Base-by-base conservation (phyloP, 495 filamentous ascomycete genomes). In the Penicillium goetzii region DNA sequence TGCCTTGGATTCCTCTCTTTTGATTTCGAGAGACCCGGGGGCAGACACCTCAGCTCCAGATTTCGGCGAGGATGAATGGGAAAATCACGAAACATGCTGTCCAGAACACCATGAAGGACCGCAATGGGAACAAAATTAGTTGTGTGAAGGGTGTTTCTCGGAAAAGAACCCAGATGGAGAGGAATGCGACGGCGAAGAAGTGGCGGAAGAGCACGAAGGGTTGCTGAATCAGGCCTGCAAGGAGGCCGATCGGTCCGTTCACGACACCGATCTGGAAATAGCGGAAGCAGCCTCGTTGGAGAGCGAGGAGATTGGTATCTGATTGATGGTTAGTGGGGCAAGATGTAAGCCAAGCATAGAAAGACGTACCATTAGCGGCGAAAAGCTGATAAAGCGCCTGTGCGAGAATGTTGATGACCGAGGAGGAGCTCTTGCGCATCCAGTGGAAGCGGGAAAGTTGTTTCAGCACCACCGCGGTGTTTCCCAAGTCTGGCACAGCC, bases 401-500 rank as follows among this genome's bases (percentile, higher is more conserved):
- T 0, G 96, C 93, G 1, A 99, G 87, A 61, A 97, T 96, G 74
- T 99, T 99, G 82, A 99, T 94, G 58, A 97, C 92, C 36, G 86
- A 85, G 0, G 92, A 90, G 14, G 92, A 81, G 41, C 80, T 72
- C 79, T 99, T 99, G 56, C 95, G 85, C 62, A 82, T 75, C 92
- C 92, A 97, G 81, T 98, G 92, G 79, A 98, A 96, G 12, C 74
- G 73, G 4, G 76, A 74, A 84, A 99, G 90, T 64, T 91, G 89
- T 52, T 78, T 80, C 11, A 86, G 69, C 2, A 99, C 87, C 9
- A 78, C 74, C 0, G 72, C 66, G 10, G 86, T 86, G 69, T 97
- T 84, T 32, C 80, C 83, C n/a, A 99, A 79, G 64, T 82, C 77
- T 3, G 92, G 90, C 5, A 96, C 81, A 0, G 73, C 69, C 50